These are phyloP conservation scores for Lasiodiplodia sp. DNA, from an alignment of 2,329 filamentous ascomycete species.

Conservation along the genomic window DNA sequence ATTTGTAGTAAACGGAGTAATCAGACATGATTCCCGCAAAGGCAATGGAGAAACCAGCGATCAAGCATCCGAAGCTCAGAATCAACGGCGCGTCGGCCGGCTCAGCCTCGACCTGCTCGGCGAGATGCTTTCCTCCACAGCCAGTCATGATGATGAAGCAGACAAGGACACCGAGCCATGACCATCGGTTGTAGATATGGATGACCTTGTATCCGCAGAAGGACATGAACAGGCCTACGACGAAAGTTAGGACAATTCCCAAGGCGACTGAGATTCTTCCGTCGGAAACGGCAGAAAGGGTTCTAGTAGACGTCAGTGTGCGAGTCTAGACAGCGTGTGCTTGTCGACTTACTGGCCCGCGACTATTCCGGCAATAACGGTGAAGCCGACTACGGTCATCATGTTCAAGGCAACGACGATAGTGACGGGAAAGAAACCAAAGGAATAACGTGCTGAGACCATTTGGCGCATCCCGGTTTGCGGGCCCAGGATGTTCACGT, in stretches of 20 bases:
- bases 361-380: slow-evolving; percentile 67
- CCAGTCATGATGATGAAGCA: slow-evolving; percentile 64
- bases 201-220: slow-evolving; percentile 66
- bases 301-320: slow-evolving; percentile 18
- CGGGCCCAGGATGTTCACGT: slow-evolving; percentile 65
- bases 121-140: slow-evolving; percentile 60
- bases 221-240: slow-evolving; percentile 65
- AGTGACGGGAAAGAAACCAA: slow-evolving; percentile 65
- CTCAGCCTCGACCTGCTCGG: slow-evolving; percentile 54
- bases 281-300: slow-evolving; percentile 44
- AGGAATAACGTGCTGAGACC: slow-evolving; percentile 69
- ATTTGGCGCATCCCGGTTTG: slow-evolving; percentile 69
- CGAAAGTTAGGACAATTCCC: slow-evolving; percentile 67
- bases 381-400: slow-evolving; percentile 69
- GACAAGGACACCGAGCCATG: slow-evolving; percentile 64
- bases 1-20: slow-evolving; percentile 67
- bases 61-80: slow-evolving; percentile 66
- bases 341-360: slow-evolving; percentile 61
- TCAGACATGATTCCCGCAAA: slow-evolving; percentile 67
- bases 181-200: slow-evolving; percentile 65
- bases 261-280: slow-evolving; percentile 59
- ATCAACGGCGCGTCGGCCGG: slow-evolving; percentile 56
- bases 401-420: slow-evolving; percentile 69
- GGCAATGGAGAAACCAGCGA: slow-evolving; percentile 70
- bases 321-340: slow-evolving; percentile 47